Conservation (phyloP, 345 rosid genomes). For the Salix caprea region DNA sequence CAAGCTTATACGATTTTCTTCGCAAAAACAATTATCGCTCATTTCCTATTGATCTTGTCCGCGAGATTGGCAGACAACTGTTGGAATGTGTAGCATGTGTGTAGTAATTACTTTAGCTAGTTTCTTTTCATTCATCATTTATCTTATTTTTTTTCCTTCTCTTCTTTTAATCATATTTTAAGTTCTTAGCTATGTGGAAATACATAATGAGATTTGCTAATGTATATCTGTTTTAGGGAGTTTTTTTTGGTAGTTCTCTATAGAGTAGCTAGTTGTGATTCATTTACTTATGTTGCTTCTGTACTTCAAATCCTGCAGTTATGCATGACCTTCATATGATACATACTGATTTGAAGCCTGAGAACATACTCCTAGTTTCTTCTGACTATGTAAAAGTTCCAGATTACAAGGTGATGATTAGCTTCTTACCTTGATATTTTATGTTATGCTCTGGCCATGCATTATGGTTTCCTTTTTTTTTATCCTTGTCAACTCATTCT, state of each 20-base stretch:
- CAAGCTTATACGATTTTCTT: slow-evolving; percentile 99
- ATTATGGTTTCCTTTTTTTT: not conserved
- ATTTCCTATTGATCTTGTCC: slow-evolving; percentile 98
- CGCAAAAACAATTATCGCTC: slow-evolving; percentile 98
- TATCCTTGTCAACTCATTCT: not conserved
- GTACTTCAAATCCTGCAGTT: slow-evolving; percentile 43
- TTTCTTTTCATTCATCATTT: slow-evolving; percentile 26
- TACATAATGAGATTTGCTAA: not conserved
- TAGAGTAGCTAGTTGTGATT: not conserved
- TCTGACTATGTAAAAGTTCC: slow-evolving; percentile 73
- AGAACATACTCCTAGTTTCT: slow-evolving; percentile 71
- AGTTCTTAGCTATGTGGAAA: not conserved
- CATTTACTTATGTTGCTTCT: slow-evolving; percentile 15
- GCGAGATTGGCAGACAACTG: slow-evolving; percentile 99
- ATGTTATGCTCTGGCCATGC: not conserved
- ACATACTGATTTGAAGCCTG: slow-evolving; percentile 89
- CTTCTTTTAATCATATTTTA: not conserved
- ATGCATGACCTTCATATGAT: slow-evolving; percentile 83
- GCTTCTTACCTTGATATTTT: not conserved
- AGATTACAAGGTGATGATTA: slow-evolving; percentile 56
- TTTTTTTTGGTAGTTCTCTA: not conserved
- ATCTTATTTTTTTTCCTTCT: slow-evolving; percentile 6
- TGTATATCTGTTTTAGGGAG: not conserved
- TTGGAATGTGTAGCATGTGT: slow-evolving; percentile 99
- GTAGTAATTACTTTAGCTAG: slow-evolving; percentile 68